A percentile compares a stretch with the other conserved stretches of the same genome.
Evolutionary conservation across 2,329 filamentous ascomycete species (phyloP).

Genomic region (Xylariaceae sp.): DNA sequence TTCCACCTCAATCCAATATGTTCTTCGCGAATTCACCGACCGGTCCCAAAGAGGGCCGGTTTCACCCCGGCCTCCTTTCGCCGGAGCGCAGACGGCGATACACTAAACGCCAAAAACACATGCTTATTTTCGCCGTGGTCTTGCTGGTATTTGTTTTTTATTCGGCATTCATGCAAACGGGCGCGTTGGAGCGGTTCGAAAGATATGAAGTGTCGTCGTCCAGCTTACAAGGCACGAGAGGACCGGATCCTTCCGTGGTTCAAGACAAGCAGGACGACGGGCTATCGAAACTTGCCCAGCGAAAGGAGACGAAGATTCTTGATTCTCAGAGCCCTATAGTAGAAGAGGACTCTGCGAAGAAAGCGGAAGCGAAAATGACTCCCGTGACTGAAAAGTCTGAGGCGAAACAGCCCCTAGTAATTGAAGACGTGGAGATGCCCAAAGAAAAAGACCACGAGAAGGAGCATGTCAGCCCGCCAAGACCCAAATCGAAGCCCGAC

Average conservation of each 20-base stretch:
- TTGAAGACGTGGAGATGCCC: neutral
- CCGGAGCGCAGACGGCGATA: slow-evolving; percentile 12
- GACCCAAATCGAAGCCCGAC: neutral
- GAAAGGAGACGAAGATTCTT: neutral
- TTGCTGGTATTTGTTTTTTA: slow-evolving; percentile 9
- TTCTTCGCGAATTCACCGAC: slow-evolving; percentile 5
- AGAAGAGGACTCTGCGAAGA: neutral
- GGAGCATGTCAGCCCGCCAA: neutral
- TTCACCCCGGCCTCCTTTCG: slow-evolving; percentile 14
- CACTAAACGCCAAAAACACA: slow-evolving; percentile 1
- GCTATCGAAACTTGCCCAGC: neutral
- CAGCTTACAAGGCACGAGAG: neutral
- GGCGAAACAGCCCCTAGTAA: neutral
- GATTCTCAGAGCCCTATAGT: slow-evolving; percentile 6
- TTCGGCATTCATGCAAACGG: neutral
- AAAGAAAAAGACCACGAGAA: neutral
- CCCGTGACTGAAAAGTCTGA: neutral
- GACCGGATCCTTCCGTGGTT: neutral
- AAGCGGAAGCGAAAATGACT: neutral
- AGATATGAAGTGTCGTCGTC: neutral
- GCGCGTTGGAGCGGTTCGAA: neutral
- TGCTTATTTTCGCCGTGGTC: slow-evolving; percentile 1
- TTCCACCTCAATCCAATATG: neutral
- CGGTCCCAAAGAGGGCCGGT: slow-evolving; percentile 21
- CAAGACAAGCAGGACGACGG: neutral